Conservation (phyloP, 2,329 filamentous ascomycete genomes). For the Bimuria novae-zelandiae region DNA sequence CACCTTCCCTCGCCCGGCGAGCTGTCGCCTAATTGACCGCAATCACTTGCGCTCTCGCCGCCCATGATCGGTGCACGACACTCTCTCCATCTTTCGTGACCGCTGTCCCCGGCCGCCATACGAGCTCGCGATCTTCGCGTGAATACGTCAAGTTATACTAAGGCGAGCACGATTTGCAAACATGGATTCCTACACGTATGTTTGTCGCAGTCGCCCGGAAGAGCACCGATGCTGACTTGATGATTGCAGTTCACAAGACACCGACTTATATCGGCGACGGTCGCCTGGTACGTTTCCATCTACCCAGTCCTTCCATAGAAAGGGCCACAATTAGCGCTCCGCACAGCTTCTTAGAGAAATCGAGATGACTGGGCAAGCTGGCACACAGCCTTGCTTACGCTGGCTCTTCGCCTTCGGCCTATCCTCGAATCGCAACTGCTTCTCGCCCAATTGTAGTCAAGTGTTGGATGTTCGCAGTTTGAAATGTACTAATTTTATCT, state of each 20-base stretch:
- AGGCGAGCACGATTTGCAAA: conserved; percentile 7
- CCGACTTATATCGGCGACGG: conserved; percentile 60
- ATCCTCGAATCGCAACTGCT: background rate
- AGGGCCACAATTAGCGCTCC: background rate
- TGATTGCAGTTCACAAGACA: conserved; percentile 53
- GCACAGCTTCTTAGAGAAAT: background rate
- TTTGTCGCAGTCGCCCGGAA: background rate
- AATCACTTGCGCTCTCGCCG: conserved; percentile 15
- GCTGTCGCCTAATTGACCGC: conserved; percentile 24
- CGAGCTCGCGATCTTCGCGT: background rate
- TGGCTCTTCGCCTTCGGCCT: background rate
- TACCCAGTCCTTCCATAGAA: background rate
- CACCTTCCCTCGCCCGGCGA: conserved; percentile 31
- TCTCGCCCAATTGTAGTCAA: background rate
- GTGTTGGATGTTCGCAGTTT: background rate
- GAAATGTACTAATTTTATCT: background rate
- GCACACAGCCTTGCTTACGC: background rate
- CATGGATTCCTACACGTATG: conserved; percentile 48
- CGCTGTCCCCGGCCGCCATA: conserved; percentile 8
- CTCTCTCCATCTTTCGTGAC: conserved; percentile 17
- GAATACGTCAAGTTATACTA: background rate
- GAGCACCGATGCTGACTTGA: conserved; percentile 22
- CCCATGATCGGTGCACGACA: conserved; percentile 25
- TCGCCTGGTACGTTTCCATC: conserved; percentile 66
- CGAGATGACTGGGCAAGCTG: background rate